Conservation (phyloP, 1,284 basidiomycete species). For the Microbotryum silenes-acaulis region DNA sequence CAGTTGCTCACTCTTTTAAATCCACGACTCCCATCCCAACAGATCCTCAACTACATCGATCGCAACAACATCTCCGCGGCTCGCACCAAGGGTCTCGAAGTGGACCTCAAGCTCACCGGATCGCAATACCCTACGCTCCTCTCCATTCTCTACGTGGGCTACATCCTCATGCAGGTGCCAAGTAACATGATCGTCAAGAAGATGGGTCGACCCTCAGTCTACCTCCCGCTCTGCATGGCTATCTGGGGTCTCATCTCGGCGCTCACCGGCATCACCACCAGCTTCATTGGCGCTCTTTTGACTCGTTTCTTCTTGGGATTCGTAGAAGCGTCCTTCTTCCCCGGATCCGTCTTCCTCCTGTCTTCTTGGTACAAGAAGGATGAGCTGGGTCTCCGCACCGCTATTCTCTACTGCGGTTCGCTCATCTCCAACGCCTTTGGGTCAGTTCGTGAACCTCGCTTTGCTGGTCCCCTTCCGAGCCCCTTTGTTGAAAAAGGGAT, state of each 20-base stretch:
- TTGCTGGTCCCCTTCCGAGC: not conserved
- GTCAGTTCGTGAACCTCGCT: constrained; percentile 13
- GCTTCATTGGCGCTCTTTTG: constrained; percentile 29
- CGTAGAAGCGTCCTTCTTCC: constrained; percentile 34
- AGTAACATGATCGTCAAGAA: constrained; percentile 29
- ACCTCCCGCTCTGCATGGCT: constrained; percentile 50
- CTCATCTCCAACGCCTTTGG: constrained; percentile 68
- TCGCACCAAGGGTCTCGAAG: constrained; percentile 37
- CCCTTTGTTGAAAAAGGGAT: too few relatives aligned
- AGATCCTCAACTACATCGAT: constrained; percentile 23
- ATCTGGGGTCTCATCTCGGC: constrained; percentile 39
- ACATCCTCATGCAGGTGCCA: constrained; percentile 24
- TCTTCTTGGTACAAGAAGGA: constrained; percentile 51
- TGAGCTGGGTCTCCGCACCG: constrained; percentile 56
- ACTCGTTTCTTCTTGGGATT: constrained; percentile 3
- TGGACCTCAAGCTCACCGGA: constrained; percentile 37
- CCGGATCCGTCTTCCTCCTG: constrained; percentile 46
- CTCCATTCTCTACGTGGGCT: not conserved
- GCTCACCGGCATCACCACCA: constrained; percentile 37
- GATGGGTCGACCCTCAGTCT: constrained; percentile 27
- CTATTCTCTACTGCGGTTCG: constrained; percentile 57
- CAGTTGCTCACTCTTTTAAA: not conserved
- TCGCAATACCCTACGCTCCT: constrained; percentile 11
- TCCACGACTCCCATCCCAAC: not conserved
- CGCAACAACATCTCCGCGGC: constrained; percentile 39